phyloP scores from a whole-genome alignment of 2,329 filamentous ascomycete genomes.

The Dactylonectria macrodidyma region DNA sequence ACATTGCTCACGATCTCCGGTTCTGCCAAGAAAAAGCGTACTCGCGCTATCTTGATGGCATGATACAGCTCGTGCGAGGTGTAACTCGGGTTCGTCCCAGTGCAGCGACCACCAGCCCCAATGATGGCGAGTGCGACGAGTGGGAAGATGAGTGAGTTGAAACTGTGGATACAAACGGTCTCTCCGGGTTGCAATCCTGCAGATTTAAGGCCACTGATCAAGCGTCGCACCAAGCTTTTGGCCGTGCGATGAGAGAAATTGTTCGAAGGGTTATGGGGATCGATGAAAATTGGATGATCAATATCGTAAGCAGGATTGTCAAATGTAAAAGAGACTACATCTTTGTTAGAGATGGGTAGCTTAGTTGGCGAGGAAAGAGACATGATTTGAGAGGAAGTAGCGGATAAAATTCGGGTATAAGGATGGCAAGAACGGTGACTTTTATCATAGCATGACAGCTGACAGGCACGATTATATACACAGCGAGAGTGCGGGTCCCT shows the following conservation, averaged over 20 bases:
- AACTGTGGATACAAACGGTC: slow-evolving; percentile 12
- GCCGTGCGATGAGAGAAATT: background rate
- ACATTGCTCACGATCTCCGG: background rate
- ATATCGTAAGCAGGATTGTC: background rate
- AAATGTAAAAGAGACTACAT: slow-evolving; percentile 1
- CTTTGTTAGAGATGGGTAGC: background rate
- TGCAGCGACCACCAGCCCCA: background rate
- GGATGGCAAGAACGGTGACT: background rate
- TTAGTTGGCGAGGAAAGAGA: background rate
- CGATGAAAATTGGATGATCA: slow-evolving; percentile 5
- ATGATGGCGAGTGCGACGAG: background rate
- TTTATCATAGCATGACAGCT: background rate
- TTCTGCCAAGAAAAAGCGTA: background rate
- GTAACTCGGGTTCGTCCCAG: slow-evolving; percentile 12
- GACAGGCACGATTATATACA: background rate
- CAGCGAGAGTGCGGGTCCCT: background rate
- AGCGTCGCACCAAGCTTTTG: background rate
- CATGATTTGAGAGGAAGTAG: background rate
- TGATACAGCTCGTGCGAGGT: background rate
- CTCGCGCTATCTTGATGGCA: background rate
- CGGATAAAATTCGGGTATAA: background rate
- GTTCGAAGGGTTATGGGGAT: slow-evolving; percentile 5
- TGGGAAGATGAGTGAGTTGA: slow-evolving; percentile 3
- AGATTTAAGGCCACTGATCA: slow-evolving; percentile 6
- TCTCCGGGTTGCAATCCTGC: slow-evolving; percentile 4